phyloP scores from a whole-genome alignment of 257 asterid species.

The Solanum sitiens region DNA sequence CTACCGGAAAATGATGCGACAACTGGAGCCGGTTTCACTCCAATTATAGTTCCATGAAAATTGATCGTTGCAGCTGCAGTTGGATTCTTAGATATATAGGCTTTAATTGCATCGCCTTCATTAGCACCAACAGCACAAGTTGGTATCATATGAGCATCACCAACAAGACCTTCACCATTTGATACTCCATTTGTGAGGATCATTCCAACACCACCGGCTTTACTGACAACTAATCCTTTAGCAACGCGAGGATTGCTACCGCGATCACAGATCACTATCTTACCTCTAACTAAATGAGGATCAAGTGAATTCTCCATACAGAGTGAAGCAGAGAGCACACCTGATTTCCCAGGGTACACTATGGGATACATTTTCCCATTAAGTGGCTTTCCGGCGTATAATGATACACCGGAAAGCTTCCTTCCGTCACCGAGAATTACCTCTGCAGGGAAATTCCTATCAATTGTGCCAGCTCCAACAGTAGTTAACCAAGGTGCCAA shows the following conservation, averaged over 20 bases:
- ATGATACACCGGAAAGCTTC: slow-evolving; percentile 63
- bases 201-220: slow-evolving; percentile 95
- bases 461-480: slow-evolving; percentile 95
- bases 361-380: slow-evolving; percentile 65
- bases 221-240: slow-evolving; percentile 75
- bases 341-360: slow-evolving; percentile 75
- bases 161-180: slow-evolving; percentile 93
- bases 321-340: slow-evolving; percentile 72
- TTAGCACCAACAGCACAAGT: slow-evolving; percentile 71
- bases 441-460: slow-evolving; percentile 78
- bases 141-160: slow-evolving; percentile 84
- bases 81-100: slow-evolving; percentile 33
- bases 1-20: slow-evolving; percentile 89
- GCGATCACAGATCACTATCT: slow-evolving; percentile 86
- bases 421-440: slow-evolving; percentile 57
- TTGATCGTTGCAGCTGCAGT: slow-evolving; percentile 50
- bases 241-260: slow-evolving; percentile 93
- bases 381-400: slow-evolving; percentile 68
- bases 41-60: slow-evolving; percentile 65
- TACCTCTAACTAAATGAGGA: slow-evolving; percentile 48
- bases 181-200: slow-evolving; percentile 75
- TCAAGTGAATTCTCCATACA: slow-evolving; percentile 93
- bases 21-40: slow-evolving; percentile 87
- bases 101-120: slow-evolving; percentile 67
- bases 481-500: slow-evolving; percentile 96